phyloP scores from a whole-genome alignment of 768 basidiomycete genomes.

The Suillus variegatus region DNA sequence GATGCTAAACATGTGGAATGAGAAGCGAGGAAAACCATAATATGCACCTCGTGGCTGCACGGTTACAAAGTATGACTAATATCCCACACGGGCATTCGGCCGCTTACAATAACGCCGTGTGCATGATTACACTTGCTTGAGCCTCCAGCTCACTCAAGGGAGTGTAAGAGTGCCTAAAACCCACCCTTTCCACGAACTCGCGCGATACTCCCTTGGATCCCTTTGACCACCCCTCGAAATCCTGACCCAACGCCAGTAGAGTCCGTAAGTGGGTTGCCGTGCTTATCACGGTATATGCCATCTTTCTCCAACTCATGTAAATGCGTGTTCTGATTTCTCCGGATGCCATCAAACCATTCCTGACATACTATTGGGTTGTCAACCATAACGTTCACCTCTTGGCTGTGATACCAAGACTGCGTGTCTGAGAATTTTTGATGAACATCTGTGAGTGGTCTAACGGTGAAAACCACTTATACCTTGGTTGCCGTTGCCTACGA shows the following conservation, averaged over 20 bases:
- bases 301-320: conserved; percentile 48
- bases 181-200: conserved; percentile 45
- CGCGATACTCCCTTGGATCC: conserved; percentile 42
- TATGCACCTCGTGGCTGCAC: neutral
- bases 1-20: neutral
- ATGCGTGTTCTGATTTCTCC: conserved; percentile 57
- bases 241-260: conserved; percentile 41
- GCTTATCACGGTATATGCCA: conserved; percentile 56
- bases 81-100: neutral
- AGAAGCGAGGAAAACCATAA: neutral
- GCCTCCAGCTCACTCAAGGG: too few species aligned
- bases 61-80: neutral
- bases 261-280: conserved; percentile 42
- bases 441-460: neutral
- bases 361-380: conserved; percentile 52
- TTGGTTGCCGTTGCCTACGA: conserved; percentile 73
- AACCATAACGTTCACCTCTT: conserved; percentile 68
- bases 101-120: neutral
- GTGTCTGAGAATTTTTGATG: conserved; percentile 40
- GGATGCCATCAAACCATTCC: conserved; percentile 57
- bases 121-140: neutral
- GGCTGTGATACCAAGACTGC: conserved; percentile 73
- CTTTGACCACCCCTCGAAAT: conserved; percentile 41
- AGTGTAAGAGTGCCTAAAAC: conserved; percentile 22
- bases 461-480: conserved; percentile 30